phyloP scores from a whole-genome alignment of 2,329 filamentous ascomycete genomes.

The Ophiostoma himal-ulmi region DNA sequence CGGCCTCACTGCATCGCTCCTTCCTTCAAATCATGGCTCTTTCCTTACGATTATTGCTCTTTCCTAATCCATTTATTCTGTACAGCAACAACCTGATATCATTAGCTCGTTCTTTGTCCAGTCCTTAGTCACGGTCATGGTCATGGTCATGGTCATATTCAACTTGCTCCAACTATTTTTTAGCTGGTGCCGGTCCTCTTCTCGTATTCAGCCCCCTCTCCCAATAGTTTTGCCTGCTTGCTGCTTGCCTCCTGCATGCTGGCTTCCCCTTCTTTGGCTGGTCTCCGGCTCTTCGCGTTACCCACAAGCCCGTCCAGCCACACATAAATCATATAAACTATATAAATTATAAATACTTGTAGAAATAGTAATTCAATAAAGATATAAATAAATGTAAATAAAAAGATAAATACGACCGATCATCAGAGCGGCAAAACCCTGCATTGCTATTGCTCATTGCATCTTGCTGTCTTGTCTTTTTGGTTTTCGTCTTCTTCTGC shows the following conservation, averaged over 20 bases:
- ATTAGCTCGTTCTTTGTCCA: neutral
- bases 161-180: conserved; percentile 3
- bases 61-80: neutral
- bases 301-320: conserved; percentile 6
- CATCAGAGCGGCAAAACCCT: conserved; percentile 11
- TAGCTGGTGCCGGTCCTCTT: neutral
- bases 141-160: neutral
- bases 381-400: neutral
- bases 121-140: neutral
- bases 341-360: neutral
- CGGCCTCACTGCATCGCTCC: neutral
- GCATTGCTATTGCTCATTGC: neutral
- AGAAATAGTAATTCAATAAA: neutral
- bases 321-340: neutral
- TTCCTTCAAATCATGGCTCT: neutral
- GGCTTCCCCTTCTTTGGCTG: conserved; percentile 5
- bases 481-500: neutral
- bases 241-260: neutral
- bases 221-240: neutral
- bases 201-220: conserved; percentile 7
- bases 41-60: neutral
- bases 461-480: conserved; percentile 13
- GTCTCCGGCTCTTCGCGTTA: conserved; percentile 11
- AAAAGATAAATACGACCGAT: conserved; percentile 9
- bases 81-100: neutral